Percentiles rank a stretch among this genome's conserved stretches.
Evolutionary conservation across 1,284 basidiomycete genomes (phyloP).

Genomic region (Coniferiporia weirii): DNA sequence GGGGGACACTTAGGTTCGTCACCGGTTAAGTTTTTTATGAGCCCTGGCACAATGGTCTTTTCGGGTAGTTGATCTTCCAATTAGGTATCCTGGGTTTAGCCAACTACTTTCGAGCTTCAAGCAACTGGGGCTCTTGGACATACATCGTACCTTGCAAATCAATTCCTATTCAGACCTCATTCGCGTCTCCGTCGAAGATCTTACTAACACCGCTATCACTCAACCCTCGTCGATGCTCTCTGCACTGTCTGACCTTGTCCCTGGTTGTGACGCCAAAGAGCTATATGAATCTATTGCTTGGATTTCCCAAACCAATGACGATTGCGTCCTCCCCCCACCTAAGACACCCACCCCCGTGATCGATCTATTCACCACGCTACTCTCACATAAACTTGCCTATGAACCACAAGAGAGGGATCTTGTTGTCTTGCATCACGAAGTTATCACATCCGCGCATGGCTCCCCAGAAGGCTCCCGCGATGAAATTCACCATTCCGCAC

Average conservation of each 20-base stretch:
- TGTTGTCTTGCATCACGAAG: conserved; percentile 84
- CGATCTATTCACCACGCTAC: conserved; percentile 73
- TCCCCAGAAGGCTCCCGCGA: conserved; percentile 26
- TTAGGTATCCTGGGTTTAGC: conserved; percentile 84
- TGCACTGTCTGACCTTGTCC: conserved; percentile 39
- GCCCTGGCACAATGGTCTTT: background rate
- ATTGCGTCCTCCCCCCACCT: conserved; percentile 41
- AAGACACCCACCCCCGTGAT: conserved; percentile 52
- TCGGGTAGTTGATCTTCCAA: background rate
- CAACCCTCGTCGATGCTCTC: conserved; percentile 30
- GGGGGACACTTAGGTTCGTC: conserved; percentile 77
- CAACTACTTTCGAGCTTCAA: conserved; percentile 73
- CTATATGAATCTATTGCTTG: conserved; percentile 53
- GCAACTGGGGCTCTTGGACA: conserved; percentile 66
- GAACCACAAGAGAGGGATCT: conserved; percentile 74
- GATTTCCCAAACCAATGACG: conserved; percentile 35
- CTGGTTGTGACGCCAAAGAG: conserved; percentile 29
- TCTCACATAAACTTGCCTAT: conserved; percentile 76
- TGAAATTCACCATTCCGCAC: conserved; percentile 69
- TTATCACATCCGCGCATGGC: conserved; percentile 40
- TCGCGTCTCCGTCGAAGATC: conserved; percentile 5
- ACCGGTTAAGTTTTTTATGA: background rate
- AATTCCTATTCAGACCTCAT: conserved; percentile 37
- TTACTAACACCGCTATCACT: background rate
- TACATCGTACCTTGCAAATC: conserved; percentile 33